phyloP scores from a whole-genome alignment of 345 rosid genomes.

The Syzygium oleosum region DNA sequence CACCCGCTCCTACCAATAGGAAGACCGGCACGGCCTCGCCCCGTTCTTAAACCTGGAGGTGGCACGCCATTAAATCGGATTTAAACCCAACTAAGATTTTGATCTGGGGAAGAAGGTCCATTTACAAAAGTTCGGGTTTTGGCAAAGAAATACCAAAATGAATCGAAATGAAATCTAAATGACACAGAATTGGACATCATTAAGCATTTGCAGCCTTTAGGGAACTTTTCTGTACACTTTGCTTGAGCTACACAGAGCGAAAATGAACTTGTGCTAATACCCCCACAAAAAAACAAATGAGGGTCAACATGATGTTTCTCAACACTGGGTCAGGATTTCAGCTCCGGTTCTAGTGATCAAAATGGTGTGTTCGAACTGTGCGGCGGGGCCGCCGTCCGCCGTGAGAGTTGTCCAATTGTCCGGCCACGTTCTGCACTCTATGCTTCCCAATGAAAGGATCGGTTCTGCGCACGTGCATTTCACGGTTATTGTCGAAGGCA shows the following conservation, averaged over 20 bases:
- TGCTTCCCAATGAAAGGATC: conserved; percentile 68
- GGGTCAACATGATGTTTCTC: neutral
- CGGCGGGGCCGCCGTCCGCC: conserved; percentile 71
- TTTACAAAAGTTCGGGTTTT: neutral
- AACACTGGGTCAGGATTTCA: conserved; percentile 67
- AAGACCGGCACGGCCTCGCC: neutral
- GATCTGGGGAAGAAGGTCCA: neutral
- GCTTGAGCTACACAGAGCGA: neutral
- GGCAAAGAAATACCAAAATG: neutral
- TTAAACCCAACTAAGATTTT: neutral
- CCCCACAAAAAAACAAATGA: too few relatives aligned
- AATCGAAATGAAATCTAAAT: neutral
- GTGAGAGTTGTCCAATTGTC: conserved; percentile 90
- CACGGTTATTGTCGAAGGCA: neutral
- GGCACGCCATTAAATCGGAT: neutral
- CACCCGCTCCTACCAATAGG: neutral
- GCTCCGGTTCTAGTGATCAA: conserved; percentile 80
- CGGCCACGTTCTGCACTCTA: conserved; percentile 72
- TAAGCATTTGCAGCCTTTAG: neutral
- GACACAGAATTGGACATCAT: neutral
- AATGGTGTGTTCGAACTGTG: conserved; percentile 88
- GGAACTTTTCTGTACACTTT: neutral
- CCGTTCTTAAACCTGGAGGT: neutral
- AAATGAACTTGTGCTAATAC: neutral
- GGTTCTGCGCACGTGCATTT: conserved; percentile 47